phyloP scores from a whole-genome alignment of 116 monocot species.

The Thalassia testudinum region DNA sequence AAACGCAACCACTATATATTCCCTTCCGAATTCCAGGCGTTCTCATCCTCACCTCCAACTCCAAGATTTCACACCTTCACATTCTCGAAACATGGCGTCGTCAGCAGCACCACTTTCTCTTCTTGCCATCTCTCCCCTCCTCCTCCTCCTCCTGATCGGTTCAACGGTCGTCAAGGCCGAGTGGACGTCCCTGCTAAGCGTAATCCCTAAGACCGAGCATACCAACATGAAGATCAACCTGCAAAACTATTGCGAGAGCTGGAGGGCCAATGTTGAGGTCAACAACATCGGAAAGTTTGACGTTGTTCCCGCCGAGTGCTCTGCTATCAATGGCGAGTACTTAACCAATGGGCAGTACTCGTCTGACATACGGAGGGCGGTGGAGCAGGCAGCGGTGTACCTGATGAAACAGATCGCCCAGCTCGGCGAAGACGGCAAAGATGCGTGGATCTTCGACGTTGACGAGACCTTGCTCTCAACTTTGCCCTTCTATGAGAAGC shows the following conservation, averaged over 20 bases:
- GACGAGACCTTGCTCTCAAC: slow-evolving; percentile 57
- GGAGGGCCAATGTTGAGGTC: slow-evolving; percentile 48
- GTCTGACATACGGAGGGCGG: slow-evolving; percentile 21
- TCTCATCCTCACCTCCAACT: too few species aligned
- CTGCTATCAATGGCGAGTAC: slow-evolving; percentile 18
- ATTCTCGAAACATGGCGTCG: too few species aligned
- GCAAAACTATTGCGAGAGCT: slow-evolving; percentile 52
- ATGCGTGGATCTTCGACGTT: slow-evolving; percentile 52
- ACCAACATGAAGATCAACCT: too few species aligned
- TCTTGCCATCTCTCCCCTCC: neutral
- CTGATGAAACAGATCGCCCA: slow-evolving; percentile 15
- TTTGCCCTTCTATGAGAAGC: slow-evolving; percentile 30
- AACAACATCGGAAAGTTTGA: slow-evolving; percentile 32
- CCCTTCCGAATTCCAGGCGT: too few species aligned
- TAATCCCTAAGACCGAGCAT: too few species aligned
- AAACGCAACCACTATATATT: too few species aligned
- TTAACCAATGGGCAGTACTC: slow-evolving; percentile 34
- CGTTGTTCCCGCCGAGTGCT: slow-evolving; percentile 33
- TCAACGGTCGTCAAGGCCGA: neutral
- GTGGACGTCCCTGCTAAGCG: neutral
- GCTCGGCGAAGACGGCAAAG: slow-evolving; percentile 15
- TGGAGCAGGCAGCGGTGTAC: slow-evolving; percentile 28
- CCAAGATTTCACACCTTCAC: too few species aligned
- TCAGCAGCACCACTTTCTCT: too few species aligned
- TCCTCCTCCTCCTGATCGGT: neutral